A percentile compares a stretch with the other conserved stretches of the same genome.
Conservation (phyloP, 1,139 yeast genomes). For the Debaryomyces nepalensis region DNA sequence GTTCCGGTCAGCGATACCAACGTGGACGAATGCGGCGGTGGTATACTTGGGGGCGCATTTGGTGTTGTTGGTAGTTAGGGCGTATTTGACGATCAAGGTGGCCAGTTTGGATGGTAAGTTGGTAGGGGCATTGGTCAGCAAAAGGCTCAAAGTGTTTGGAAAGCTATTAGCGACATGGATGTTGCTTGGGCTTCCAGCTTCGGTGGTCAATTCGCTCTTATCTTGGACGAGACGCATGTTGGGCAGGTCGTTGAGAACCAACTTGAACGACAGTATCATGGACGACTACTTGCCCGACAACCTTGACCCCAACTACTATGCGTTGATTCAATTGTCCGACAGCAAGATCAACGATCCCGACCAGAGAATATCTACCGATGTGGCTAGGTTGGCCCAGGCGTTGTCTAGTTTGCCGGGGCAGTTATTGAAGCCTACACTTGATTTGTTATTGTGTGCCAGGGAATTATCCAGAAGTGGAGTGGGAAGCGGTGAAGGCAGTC, state of each 20-base stretch:
- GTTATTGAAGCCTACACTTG: slow-evolving; percentile 81
- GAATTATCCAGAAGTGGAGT: slow-evolving; percentile 78
- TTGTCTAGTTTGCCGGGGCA: slow-evolving; percentile 84
- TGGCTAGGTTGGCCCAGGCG: slow-evolving; percentile 73
- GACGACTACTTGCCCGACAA: slow-evolving; percentile 70
- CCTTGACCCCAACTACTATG: slow-evolving; percentile 52
- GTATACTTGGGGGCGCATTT: slow-evolving; percentile 60
- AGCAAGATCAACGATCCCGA: slow-evolving; percentile 72
- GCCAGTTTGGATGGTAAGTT: slow-evolving; percentile 87
- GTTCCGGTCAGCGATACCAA: slow-evolving; percentile 46
- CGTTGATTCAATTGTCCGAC: slow-evolving; percentile 58
- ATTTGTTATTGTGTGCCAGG: slow-evolving; percentile 79
- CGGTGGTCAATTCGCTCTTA: slow-evolving; percentile 75
- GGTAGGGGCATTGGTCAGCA: slow-evolving; percentile 81
- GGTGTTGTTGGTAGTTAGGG: slow-evolving; percentile 65
- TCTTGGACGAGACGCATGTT: slow-evolving; percentile 72
- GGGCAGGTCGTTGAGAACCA: slow-evolving; percentile 66
- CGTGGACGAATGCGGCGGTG: slow-evolving; percentile 36
- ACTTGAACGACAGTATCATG: slow-evolving; percentile 67
- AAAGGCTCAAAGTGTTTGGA: slow-evolving; percentile 66
- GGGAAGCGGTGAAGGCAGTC: slow-evolving; percentile 82
- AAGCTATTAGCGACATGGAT: slow-evolving; percentile 77
- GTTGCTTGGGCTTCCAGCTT: slow-evolving; percentile 84
- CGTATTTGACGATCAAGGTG: slow-evolving; percentile 76
- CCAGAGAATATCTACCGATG: slow-evolving; percentile 81